Evolutionary conservation across 2,329 filamentous ascomycete species (phyloP), one percentile per base, ranked within the genome.

Genomic region (Pestalotiopsis sp.): DNA sequence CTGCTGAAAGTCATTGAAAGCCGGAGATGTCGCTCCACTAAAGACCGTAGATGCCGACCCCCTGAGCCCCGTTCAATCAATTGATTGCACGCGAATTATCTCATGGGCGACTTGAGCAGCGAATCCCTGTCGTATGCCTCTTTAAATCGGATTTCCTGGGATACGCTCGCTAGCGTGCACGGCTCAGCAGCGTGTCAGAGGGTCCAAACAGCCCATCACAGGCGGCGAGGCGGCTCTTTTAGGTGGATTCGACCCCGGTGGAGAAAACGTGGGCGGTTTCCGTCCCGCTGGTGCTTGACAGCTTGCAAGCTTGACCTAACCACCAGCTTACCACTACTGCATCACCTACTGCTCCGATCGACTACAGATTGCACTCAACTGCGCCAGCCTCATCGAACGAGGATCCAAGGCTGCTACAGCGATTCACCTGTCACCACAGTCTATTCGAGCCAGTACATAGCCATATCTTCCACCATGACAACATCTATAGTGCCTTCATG

Each of bases 401-500:
- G n/a, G n/a, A n/a, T n/a, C n/a, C n/a, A n/a, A n/a, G n/a, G n/a
- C n/a, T n/a, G n/a, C n/a, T n/a, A n/a, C n/a, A n/a, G n/a, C n/a
- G 9, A n/a, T 39, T n/a, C 25, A 39, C 9, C 13, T 13, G 9
- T 7, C 20, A 9, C 7, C 31, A 9, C 31, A 7, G 31, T 36
- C 7, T 3, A 36, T 9, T 36, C 31, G 31, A 36, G 1, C 7
- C 31, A 36, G 6, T 36, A 36, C 9, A 36, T 7, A 36, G n/a
- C 13, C 14, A 31, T 20, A 36, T 52, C 41, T 23, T 31, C 31
- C 63, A 65, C 74, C 66, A 78, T 81, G 69, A 77, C 79, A 69
- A 73, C 77, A 68, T 69, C 79, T 79, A 58, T 82, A 83, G 55
- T 85, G 83, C 95, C 95, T 41, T 85, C 87, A 86, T 99, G 96